These are phyloP conservation scores for Ganoderma multipileum DNA, from an alignment of 1,284 basidiomycete genomes.

Conservation along the genomic window DNA sequence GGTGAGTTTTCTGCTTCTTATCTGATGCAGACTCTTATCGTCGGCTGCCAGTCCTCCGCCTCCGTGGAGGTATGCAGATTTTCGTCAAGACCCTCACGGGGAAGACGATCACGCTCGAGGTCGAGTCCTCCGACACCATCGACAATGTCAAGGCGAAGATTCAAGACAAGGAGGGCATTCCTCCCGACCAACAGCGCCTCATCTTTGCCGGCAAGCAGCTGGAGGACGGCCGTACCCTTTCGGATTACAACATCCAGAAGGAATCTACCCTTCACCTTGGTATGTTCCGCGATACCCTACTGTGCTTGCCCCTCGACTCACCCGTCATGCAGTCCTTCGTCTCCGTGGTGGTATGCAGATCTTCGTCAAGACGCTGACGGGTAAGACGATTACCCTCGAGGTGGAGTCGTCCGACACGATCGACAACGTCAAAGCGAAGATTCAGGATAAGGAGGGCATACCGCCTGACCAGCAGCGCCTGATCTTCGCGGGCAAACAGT, in stretches of 20 bases:
- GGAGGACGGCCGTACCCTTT: slow-evolving; percentile 74
- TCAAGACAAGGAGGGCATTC: slow-evolving; percentile 79
- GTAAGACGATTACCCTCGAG: slow-evolving; percentile 58
- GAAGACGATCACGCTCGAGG: slow-evolving; percentile 89
- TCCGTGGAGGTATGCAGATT: slow-evolving; percentile 84
- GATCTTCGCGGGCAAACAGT: slow-evolving; percentile 87
- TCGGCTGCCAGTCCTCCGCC: slow-evolving; percentile 49
- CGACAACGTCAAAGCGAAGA: slow-evolving; percentile 61
- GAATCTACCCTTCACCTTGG: slow-evolving; percentile 81
- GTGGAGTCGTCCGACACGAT: slow-evolving; percentile 59
- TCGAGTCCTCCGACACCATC: slow-evolving; percentile 86
- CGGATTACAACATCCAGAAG: slow-evolving; percentile 80
- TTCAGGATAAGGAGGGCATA: slow-evolving; percentile 69
- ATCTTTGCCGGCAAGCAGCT: slow-evolving; percentile 80
- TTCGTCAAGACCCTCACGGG: slow-evolving; percentile 87
- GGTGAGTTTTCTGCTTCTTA: slow-evolving; percentile 17
- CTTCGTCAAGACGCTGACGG: slow-evolving; percentile 70
- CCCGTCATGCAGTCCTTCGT: slow-evolving; percentile 48
- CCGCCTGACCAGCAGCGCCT: slow-evolving; percentile 85
- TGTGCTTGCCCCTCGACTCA: not conserved
- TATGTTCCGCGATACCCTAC: slow-evolving; percentile 18
- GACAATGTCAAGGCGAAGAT: slow-evolving; percentile 83
- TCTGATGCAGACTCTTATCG: not conserved
- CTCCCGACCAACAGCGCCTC: slow-evolving; percentile 81
- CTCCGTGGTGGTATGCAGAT: slow-evolving; percentile 81